Evolutionary conservation across 2,329 filamentous ascomycete species (phyloP), one percentile per base, ranked within the genome.

Genomic region (Stagonosporopsis chrysanthemi): DNA sequence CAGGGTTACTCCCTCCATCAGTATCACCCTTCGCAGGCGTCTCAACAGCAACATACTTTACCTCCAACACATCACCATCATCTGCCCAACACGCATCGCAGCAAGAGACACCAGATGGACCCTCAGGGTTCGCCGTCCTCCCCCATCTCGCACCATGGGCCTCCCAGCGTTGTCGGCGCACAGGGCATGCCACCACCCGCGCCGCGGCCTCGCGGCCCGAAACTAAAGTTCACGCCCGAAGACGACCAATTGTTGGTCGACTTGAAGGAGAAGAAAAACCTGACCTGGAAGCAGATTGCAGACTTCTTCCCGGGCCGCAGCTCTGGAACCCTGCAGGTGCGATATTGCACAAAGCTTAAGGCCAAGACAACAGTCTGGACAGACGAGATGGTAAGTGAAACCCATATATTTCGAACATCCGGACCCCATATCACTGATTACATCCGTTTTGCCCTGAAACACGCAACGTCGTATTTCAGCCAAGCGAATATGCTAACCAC

Each of bases 261-360:
- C 72, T 81, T 97, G 61, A 97, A 97, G 77, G 93, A 97, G 78
- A 93, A 95, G 71, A 96, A 95, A 77, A 93, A 91, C 72, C 82
- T 97, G 73, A 96, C 93, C 4, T 97, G 93, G 93, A 97, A 96
- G 79, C 93, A 97, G 81, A 97, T 97, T 71, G 91, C 92, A 54
- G 93, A 97, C 72, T 97, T 97, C 78, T 97, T 97, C 68, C 93
- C 93, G 0, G 93, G 92, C 1, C 84, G 93, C 56, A 95, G 91
- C 56, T 96, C 91, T 42, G 93, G 93, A 17, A 97, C 93, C 28
- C 79, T 97, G 60, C 93, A 97, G 77, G 93, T 97, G 52, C 88
- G 93, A 33, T 97, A 97, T 75, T 97, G 93, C 75, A 97, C 92
- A 40, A 97, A 96, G 78, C 81, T 97, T 49, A 97, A 96, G 79